Base-by-base conservation (phyloP, 352 stramenopile genomes). In the Globisporangium lucens region DNA sequence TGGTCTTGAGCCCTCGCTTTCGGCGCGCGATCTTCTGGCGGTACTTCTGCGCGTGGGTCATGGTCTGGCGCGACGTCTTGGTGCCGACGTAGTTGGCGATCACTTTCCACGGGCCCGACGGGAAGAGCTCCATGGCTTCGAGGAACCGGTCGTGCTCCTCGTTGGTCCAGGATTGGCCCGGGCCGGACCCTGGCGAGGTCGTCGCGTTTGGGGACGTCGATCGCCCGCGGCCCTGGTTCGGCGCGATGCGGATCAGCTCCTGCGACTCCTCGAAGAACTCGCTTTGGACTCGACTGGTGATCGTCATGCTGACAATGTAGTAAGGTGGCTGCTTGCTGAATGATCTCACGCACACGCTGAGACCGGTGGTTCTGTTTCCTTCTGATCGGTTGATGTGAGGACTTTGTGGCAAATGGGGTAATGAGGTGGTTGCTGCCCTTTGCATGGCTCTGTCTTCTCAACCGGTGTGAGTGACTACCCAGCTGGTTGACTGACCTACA, bases 11-110 rank as follows among this genome's bases (percentile, higher is more conserved):
- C 6, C 68, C 68, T 62, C 68, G 68, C 29, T 67, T 60, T 10
- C 68, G 63, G 0, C 71, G 55, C 17, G 61, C 62, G 35, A 76
- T 74, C 59, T 76, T 76, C 35, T 75, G 60, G 12, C 70, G 69
- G 43, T 77, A 77, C 51, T 76, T 77, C 47, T 76, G 71, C 6
- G 65, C 71, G 47, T 77, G 69, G 6, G 69, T 75, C 70, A 75
- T 70, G 17, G 70, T 74, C 36, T 75, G 70, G 12, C 70, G 70
- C 22, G 65, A 41, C 0, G 72, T 74, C 15, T 69, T 70, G 17
- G 72, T 69, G 15, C 67, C 72, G 12, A 78, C 70, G 27, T 74
- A 63, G 51, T 63, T 69, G 1, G 67, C 70, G 47, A 76, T 74
- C 29, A 68, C 59, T 58, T 74, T 72, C 69, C 71, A 77, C 29